Evolutionary conservation across 306 rosid genomes (phyloP).

Genomic region (Quercus cerris): DNA sequence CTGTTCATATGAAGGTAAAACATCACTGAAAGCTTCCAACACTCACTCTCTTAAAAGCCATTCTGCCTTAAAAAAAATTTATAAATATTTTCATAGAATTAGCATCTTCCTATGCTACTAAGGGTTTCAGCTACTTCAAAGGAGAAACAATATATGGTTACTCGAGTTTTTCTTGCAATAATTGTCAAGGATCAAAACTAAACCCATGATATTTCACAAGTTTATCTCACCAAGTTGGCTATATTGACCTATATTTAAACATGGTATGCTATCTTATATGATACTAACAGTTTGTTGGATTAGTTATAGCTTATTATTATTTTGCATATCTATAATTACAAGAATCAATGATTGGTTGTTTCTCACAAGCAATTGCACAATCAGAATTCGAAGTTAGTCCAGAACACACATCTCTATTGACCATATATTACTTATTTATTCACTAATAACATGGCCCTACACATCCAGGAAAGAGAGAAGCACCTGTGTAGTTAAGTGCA

Average conservation of each 20-base stretch:
- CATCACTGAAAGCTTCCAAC: too few relatives aligned
- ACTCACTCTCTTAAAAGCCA: not conserved
- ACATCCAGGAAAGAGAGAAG: not conserved
- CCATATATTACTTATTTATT: not conserved
- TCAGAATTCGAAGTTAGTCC: not conserved
- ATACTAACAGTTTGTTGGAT: not conserved
- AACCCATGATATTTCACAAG: not conserved
- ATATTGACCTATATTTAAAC: too few relatives aligned
- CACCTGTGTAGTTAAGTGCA: conserved; percentile 84
- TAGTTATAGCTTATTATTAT: not conserved
- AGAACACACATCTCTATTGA: not conserved
- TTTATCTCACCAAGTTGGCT: not conserved
- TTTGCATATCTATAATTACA: not conserved
- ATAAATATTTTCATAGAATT: not conserved
- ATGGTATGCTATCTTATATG: not conserved
- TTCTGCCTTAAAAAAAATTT: not conserved
- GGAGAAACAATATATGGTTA: not conserved
- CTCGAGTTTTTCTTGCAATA: not conserved
- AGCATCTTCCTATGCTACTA: not conserved
- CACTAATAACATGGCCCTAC: not conserved
- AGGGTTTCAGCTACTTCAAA: not conserved
- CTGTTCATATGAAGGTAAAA: too few relatives aligned
- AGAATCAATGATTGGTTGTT: not conserved
- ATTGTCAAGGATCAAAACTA: not conserved
- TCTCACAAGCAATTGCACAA: not conserved